phyloP scores from a whole-genome alignment of 1,284 basidiomycete genomes.

The Dichomitus squalens region DNA sequence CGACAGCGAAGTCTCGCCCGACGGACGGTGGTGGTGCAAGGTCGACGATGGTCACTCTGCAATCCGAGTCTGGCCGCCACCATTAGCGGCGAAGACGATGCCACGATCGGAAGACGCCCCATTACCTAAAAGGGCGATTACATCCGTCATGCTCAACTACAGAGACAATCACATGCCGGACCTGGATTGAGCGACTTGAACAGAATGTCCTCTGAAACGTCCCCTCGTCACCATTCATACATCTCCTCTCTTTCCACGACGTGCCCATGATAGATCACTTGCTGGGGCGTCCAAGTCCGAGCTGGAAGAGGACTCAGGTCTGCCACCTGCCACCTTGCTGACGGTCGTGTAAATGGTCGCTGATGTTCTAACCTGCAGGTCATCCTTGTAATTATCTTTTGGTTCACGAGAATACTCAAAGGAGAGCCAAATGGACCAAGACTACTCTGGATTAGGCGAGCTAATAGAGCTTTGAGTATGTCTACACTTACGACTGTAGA shows the following conservation, averaged over 20 bases:
- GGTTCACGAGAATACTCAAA: conserved; percentile 78
- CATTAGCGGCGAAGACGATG: neutral
- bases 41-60: too few relatives aligned
- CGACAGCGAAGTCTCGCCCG: too few relatives aligned
- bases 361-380: conserved; percentile 48
- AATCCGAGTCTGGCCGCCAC: too few relatives aligned
- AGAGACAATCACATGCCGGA: conserved; percentile 20
- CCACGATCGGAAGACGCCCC: neutral
- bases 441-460: conserved; percentile 59
- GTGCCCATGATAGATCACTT: conserved; percentile 42
- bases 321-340: neutral
- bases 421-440: conserved; percentile 73
- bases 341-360: neutral
- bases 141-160: neutral
- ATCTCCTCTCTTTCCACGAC: conserved; percentile 18
- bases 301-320: conserved; percentile 42
- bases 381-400: conserved; percentile 88
- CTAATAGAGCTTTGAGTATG: conserved; percentile 67
- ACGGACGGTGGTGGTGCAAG: too few relatives aligned
- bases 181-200: conserved; percentile 6
- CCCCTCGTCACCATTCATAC: neutral
- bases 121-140: neutral
- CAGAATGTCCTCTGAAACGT: conserved; percentile 2
- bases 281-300: conserved; percentile 39
- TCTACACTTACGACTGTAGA: conserved; percentile 11